Evolutionary conservation across 2,329 filamentous ascomycete genomes (phyloP).

Genomic region (Talaromyces islandicus): DNA sequence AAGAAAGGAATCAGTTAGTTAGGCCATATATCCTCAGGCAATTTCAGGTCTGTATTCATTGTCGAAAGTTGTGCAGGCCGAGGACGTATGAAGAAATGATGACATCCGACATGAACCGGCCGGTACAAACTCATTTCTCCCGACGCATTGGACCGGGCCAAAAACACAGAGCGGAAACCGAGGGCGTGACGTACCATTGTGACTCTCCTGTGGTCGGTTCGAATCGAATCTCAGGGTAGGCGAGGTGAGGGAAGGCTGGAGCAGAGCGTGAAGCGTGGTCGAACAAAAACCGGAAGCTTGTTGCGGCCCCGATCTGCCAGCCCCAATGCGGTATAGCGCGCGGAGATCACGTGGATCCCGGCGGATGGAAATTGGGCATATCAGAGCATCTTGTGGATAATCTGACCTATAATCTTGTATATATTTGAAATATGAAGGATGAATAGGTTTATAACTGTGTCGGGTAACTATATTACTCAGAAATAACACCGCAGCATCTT

Average conservation of each 20-base stretch:
- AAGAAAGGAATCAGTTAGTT: background rate
- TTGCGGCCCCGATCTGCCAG: slow-evolving; percentile 4
- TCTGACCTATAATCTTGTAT: background rate
- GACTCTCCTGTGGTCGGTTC: background rate
- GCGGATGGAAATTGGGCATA: background rate
- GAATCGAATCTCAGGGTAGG: slow-evolving; percentile 1
- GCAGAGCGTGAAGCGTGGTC: background rate
- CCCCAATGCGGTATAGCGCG: slow-evolving; percentile 2
- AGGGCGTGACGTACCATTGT: slow-evolving; percentile 6
- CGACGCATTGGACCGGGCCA: background rate
- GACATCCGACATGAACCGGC: slow-evolving; percentile 3
- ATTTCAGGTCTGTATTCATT: background rate
- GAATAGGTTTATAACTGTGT: background rate
- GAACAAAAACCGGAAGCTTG: slow-evolving; percentile 12
- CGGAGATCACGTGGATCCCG: slow-evolving; percentile 1
- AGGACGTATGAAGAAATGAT: background rate
- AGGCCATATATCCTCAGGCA: background rate
- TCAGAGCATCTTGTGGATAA: background rate
- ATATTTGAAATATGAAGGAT: background rate
- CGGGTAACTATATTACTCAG: background rate
- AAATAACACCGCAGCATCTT: background rate
- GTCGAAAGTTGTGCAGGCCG: background rate
- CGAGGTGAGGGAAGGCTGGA: background rate
- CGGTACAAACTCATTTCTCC: background rate
- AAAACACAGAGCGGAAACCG: background rate